A percentile compares a stretch with the other conserved stretches of the same genome.
phyloP scores from a whole-genome alignment of 306 rosid species.

The Benincasa hispida region DNA sequence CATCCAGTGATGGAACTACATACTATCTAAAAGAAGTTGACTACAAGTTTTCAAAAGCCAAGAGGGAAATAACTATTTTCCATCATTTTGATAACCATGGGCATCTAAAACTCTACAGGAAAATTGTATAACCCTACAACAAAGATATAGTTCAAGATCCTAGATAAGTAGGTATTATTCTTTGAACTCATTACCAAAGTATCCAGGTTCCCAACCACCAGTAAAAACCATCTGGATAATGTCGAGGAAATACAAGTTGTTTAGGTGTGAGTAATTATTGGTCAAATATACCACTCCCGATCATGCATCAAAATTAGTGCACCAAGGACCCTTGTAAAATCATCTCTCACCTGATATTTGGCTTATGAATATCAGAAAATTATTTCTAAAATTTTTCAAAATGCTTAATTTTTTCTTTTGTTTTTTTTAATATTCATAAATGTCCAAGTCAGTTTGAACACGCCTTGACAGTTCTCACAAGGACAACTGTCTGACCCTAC shows the following conservation, averaged over 20 bases:
- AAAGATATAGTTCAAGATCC: not conserved
- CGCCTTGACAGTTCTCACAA: not conserved
- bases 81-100: not conserved
- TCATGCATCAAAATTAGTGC: not conserved
- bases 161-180: not conserved
- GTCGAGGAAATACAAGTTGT: not conserved
- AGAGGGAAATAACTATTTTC: not conserved
- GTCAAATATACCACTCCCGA: not conserved
- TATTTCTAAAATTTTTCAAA: not conserved
- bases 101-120: not conserved
- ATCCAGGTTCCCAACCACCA: not conserved
- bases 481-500: not conserved
- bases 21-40: not conserved
- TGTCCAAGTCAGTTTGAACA: not conserved
- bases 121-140: not conserved
- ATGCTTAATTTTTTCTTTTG: not conserved
- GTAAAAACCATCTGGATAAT: not conserved
- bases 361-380: not conserved
- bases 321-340: not conserved
- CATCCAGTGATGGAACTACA: constrained; percentile 1
- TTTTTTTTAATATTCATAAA: too few species aligned
- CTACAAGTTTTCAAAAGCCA: not conserved
- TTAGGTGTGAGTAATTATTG: not conserved
- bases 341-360: not conserved
- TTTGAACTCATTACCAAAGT: not conserved